Base-by-base conservation (phyloP, 2,329 filamentous ascomycete species). In the Tolypocladium ovalisporum region DNA sequence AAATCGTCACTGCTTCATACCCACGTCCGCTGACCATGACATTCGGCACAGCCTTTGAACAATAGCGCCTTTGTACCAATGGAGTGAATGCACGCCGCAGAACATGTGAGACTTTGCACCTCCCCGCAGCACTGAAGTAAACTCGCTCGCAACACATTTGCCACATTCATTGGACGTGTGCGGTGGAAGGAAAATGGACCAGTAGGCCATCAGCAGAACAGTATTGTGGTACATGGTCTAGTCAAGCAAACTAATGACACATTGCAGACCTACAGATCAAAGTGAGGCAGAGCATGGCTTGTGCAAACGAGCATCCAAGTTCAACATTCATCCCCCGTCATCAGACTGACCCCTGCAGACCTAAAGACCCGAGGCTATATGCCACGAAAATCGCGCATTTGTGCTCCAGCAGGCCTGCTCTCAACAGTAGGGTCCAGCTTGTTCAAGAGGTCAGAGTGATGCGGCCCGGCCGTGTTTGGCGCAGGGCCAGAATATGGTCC, bases 361-460 rank as follows among this genome's bases (percentile, higher is more conserved):
- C 3, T 12, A 19, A 15, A n/a, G 10, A 8, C 40, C 9, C 27
- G 7, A 6, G n/a, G 7, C n/a, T 32, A 34, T 9, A 51, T n/a
- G 27, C 8, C 44, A 6, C 47, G 5, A 34, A 19, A 34, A n/a
- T 36, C 51, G 34, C n/a, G 15, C 51, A 40, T n/a, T 27, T 40
- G 52, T 22, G 27, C 15, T 5, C n/a, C 36, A 19, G 36, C 22
- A 39, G 59, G 75, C 42, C 49, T 56, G 36, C 60, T 61, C 9
- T 60, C 39, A 37, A 61, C 58, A 10, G 6, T 52, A 2, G 58
- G 60, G 47, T 61, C 60, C 34, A 60, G 32, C 35, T 60, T 61
- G 36, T 61, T 61, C 58, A 61, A 13, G 7, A 58, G 54, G 35
- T 60, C 58, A 35, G 58, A 56, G 32, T 54, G 54, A 42, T 61